Percentiles rank a stretch among this genome's conserved stretches.
Conservation (phyloP, 805 yeast genomes). For the Schizosaccharomyces osmophilus region DNA sequence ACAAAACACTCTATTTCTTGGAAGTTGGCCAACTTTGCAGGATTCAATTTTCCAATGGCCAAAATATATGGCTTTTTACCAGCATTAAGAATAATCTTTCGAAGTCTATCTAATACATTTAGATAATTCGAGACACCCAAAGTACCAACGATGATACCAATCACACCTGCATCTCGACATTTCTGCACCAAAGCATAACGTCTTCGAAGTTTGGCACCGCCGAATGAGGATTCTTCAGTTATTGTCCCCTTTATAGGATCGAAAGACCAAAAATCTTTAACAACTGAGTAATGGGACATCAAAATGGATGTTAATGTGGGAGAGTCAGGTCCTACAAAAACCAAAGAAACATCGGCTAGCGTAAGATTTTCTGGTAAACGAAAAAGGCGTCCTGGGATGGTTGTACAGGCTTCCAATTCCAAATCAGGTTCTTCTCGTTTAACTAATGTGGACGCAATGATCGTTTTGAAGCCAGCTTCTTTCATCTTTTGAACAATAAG, state of each 20-base stretch:
- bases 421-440: not conserved
- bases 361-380: slow-evolving; percentile 4
- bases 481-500: not conserved
- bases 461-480: not conserved
- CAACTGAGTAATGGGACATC: not conserved
- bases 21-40: slow-evolving; percentile 86
- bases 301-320: slow-evolving; percentile 13
- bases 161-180: slow-evolving; percentile 76
- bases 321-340: slow-evolving; percentile 52
- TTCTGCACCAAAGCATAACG: slow-evolving; percentile 68
- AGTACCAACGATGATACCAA: slow-evolving; percentile 79
- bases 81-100: slow-evolving; percentile 36
- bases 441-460: not conserved
- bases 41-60: slow-evolving; percentile 95
- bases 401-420: not conserved
- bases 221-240: slow-evolving; percentile 2
- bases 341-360: slow-evolving; percentile 19
- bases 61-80: slow-evolving; percentile 83
- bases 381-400: not conserved
- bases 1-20: slow-evolving; percentile 92
- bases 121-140: slow-evolving; percentile 57
- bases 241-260: slow-evolving; percentile 22
- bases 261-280: slow-evolving; percentile 47
- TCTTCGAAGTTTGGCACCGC: slow-evolving; percentile 49
- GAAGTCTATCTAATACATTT: slow-evolving; percentile 35